Conservation (phyloP, 352 stramenopile species). For the Globisporangium uncinulatum region DNA sequence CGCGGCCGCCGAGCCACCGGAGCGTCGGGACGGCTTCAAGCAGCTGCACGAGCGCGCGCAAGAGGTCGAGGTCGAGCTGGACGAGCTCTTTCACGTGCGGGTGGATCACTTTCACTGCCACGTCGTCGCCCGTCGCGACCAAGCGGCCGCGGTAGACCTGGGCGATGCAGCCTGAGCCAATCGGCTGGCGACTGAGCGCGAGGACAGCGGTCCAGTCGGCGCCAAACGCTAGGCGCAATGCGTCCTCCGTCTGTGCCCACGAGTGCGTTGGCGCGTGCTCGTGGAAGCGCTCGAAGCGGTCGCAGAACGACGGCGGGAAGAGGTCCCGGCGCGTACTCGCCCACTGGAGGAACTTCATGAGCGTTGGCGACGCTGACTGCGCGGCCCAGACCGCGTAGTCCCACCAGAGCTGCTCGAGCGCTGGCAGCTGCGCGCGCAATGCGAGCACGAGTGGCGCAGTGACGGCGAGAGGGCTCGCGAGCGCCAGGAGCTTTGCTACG, state of each 20-base stretch:
- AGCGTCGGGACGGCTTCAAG: conserved; percentile 63
- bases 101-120: conserved; percentile 93
- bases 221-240: conserved; percentile 82
- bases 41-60: conserved; percentile 54
- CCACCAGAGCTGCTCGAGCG: conserved; percentile 60
- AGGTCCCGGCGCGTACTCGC: conserved; percentile 92
- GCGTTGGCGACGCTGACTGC: conserved; percentile 76
- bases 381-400: conserved; percentile 51
- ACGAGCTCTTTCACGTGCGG: conserved; percentile 86
- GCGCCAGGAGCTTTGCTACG: conserved; percentile 48
- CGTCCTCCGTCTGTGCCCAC: conserved; percentile 82
- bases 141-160: conserved; percentile 91
- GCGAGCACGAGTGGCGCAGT: conserved; percentile 44
- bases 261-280: conserved; percentile 83
- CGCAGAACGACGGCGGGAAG: conserved; percentile 88
- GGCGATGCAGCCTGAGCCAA: conserved; percentile 92
- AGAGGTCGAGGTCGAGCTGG: conserved; percentile 83
- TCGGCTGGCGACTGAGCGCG: conserved; percentile 49
- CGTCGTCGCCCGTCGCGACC: conserved; percentile 42
- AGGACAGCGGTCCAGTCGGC: conserved; percentile 62
- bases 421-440: conserved; percentile 16
- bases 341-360: conserved; percentile 97
- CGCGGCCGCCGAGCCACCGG: conserved; percentile 58
- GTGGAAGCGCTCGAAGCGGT: conserved; percentile 89
- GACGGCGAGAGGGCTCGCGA: conserved; percentile 38